These are phyloP conservation scores for Parietaria judaica DNA, from an alignment of 306 rosid species.

Conservation along the genomic window DNA sequence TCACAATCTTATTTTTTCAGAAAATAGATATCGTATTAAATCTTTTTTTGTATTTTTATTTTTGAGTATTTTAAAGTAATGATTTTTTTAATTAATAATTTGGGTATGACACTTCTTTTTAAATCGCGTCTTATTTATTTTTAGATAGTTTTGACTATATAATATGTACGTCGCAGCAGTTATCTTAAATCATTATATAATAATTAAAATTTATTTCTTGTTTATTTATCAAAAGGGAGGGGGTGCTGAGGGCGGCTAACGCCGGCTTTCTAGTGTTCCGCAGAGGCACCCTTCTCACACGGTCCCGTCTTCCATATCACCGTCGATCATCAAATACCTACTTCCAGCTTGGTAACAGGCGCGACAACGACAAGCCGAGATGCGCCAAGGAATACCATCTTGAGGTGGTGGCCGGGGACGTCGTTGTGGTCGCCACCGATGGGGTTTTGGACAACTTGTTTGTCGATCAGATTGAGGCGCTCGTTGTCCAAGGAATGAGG, in stretches of 20 bases:
- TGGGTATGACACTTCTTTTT: no score
- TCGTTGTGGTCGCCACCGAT: constrained; percentile 1
- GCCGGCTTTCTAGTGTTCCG: constrained; percentile 13
- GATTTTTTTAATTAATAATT: no score
- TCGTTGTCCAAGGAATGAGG: not conserved
- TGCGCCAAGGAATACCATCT: not conserved
- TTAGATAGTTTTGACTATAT: no score
- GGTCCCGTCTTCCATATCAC: not conserved
- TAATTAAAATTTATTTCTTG: no score
- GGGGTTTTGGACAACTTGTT: constrained; percentile 7
- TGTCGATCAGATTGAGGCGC: not conserved
- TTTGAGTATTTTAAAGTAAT: no score
- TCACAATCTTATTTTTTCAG: no score
- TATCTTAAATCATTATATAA: no score
- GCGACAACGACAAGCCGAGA: not conserved
- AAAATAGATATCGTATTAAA: no score
- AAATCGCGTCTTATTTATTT: no score
- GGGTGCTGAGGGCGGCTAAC: not conserved
- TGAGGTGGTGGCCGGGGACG: not conserved
- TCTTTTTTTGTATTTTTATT: no score
- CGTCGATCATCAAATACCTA: not conserved
- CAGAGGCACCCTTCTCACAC: not conserved
- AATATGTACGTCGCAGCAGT: no score
- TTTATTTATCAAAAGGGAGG: no score
- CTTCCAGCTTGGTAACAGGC: constrained; percentile 1